Evolutionary conservation across 2,329 filamentous ascomycete species (phyloP), one percentile per base, ranked within the genome.

Genomic region (Alternaria rosae): DNA sequence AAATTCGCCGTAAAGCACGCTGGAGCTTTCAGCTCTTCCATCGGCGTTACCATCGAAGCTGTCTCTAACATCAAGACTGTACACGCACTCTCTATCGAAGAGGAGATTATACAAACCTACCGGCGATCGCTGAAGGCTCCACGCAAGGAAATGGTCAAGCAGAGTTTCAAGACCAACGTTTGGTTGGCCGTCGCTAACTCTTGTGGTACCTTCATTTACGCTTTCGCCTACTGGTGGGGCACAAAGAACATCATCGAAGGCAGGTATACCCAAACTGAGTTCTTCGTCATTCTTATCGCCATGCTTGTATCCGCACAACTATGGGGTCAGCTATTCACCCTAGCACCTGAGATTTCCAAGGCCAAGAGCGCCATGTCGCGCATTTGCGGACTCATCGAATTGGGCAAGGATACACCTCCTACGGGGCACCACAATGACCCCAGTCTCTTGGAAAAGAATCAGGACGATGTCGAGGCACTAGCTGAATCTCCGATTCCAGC

Each of bases 211-310:
- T 83, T 91, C 53, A 87, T 92, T 25, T 92, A 93, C 71, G 89
- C 90, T 0, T 85, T 94, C 56, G 89, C 90, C 0, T 93, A 92
- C 78, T 94, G 91, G 90, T 94, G 91, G 90, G 91, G 91, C 4
- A 85, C 90, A 0, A 89, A 87, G 69, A 87, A 88, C 65, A 91
- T 93, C 61, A 85, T 89, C 54, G 83, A 85, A 43, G 90, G 91
- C 5, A 81, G 87, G 58, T 90, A 90, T 67, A 86, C 86, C 44
- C 87, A 88, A 30, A 85, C 91, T n/a, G 79, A 87, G 54, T 93
- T 93, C 80, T 89, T 93, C 76, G 90, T 92, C 69, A 89, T 93
- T 8, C 83, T 92, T 5, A 84, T 91, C 6, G 85, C 90, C 5
- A 86, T 94, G 69, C 84, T 94, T 1, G 88, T 93, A 41, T 90